phyloP scores from a whole-genome alignment of 345 rosid species.

The Isatis tinctoria region DNA sequence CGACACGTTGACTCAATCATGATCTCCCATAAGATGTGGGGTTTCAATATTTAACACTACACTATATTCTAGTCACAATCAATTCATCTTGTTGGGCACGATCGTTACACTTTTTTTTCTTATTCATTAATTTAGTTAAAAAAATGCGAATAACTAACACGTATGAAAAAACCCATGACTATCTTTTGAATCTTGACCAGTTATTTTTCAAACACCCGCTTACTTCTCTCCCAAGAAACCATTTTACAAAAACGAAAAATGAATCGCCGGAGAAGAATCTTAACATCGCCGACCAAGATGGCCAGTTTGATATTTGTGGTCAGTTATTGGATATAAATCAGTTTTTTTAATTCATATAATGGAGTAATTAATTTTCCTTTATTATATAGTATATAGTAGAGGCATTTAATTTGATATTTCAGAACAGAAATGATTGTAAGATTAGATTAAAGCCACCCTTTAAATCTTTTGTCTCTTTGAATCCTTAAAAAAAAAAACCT shows the following conservation, averaged over 20 bases:
- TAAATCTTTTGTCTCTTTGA: background rate
- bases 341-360: background rate
- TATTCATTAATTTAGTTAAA: background rate
- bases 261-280: background rate
- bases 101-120: constrained; percentile 10
- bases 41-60: background rate
- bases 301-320: background rate
- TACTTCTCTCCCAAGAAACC: constrained; percentile 25
- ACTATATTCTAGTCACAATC: constrained; percentile 3
- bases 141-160: background rate
- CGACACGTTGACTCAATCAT: background rate
- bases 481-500: constrained; percentile 12
- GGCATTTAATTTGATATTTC: background rate
- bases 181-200: constrained; percentile 10
- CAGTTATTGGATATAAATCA: background rate
- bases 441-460: constrained; percentile 13
- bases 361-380: background rate
- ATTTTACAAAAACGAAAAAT: background rate
- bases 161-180: background rate
- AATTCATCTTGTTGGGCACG: constrained; percentile 8
- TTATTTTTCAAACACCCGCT: background rate
- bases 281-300: background rate
- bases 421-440: background rate
- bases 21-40: background rate
- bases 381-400: background rate